phyloP scores from a whole-genome alignment of 2,329 filamentous ascomycete genomes.

The Elsinoe necatrix region DNA sequence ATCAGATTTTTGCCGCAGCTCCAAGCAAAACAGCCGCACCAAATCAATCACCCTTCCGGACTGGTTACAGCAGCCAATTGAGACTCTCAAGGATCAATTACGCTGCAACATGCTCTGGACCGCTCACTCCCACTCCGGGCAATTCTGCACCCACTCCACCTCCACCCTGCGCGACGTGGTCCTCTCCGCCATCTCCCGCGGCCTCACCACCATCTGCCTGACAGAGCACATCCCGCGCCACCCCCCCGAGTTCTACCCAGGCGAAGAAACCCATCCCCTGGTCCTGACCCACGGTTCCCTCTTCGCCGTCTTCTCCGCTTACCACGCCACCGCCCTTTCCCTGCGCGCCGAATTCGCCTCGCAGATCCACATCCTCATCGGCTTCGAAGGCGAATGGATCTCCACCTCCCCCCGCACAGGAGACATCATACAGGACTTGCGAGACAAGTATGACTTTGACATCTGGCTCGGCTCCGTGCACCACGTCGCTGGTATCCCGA shows the following conservation, averaged over 20 bases:
- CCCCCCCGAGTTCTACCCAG: constrained; percentile 76
- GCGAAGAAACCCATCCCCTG: constrained; percentile 54
- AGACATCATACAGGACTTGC: constrained; percentile 50
- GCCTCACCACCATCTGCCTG: constrained; percentile 75
- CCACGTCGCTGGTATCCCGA: constrained; percentile 76
- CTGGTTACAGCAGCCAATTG: too few relatives aligned
- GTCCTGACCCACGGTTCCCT: constrained; percentile 39
- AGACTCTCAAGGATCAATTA: too few relatives aligned
- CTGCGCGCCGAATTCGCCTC: constrained; percentile 61
- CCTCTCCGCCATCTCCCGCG: constrained; percentile 64
- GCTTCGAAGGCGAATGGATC: constrained; percentile 92
- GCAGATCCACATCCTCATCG: constrained; percentile 72
- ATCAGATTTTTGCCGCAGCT: too few relatives aligned
- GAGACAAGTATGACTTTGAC: constrained; percentile 59
- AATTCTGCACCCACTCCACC: constrained; percentile 91
- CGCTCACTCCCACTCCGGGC: constrained; percentile 94
- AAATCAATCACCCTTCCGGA: too few relatives aligned
- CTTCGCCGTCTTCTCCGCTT: constrained; percentile 54
- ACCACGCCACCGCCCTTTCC: constrained; percentile 64
- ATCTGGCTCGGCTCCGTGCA: constrained; percentile 92
- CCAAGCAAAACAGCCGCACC: too few relatives aligned
- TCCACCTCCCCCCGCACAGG: constrained; percentile 51
- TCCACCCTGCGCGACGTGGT: constrained; percentile 78
- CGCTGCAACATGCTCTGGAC: constrained; percentile 71
- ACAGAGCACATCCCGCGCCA: constrained; percentile 93